These are phyloP conservation scores for Rhododendron ferrugineum DNA, from an alignment of 148 eudicot species.

Conservation along the genomic window DNA sequence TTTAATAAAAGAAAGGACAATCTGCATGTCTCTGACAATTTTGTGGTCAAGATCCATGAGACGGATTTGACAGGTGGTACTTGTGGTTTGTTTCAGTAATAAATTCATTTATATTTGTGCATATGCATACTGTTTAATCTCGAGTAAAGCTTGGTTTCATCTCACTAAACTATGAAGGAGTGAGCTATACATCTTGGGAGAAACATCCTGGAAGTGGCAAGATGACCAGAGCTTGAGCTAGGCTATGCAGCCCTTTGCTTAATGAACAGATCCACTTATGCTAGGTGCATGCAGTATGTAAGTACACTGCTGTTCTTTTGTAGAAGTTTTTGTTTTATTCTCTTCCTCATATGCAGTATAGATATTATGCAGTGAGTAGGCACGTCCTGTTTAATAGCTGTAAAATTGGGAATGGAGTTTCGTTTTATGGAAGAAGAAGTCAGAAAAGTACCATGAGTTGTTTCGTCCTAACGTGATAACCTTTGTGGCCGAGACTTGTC, in stretches of 20 bases:
- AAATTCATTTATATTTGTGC: background rate
- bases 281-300: background rate
- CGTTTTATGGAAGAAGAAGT: background rate
- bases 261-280: background rate
- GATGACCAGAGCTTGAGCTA: background rate
- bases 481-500: background rate
- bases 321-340: background rate
- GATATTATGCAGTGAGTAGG: no score
- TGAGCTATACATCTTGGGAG: background rate
- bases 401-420: background rate
- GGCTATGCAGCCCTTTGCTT: background rate
- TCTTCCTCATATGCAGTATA: background rate
- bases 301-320: background rate
- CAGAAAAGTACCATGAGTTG: background rate
- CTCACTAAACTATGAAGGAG: background rate
- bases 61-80: background rate
- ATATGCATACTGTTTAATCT: background rate
- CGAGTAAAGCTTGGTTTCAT: background rate
- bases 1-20: no score
- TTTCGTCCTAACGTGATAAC: background rate
- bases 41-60: background rate
- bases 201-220: background rate
- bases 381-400: background rate
- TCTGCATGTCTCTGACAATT: no score
- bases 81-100: background rate